phyloP scores from a whole-genome alignment of 352 stramenopile species.

The Pythium biforme region DNA sequence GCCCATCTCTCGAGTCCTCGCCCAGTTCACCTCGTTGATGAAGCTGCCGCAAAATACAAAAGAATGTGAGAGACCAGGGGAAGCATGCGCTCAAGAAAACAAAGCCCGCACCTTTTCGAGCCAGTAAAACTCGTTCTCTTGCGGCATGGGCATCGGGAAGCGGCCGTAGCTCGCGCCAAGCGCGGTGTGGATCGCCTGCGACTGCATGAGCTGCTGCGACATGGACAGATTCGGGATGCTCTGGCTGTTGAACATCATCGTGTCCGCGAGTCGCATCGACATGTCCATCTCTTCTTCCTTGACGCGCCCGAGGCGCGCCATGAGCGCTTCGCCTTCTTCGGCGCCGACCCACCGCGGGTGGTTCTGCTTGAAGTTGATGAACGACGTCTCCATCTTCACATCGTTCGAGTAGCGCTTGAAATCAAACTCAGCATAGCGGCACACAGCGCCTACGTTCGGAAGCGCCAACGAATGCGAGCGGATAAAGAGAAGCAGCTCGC shows the following conservation, averaged over 20 bases:
- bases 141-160: slow-evolving; percentile 39
- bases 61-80: slow-evolving; percentile 6
- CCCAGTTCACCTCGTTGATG: slow-evolving; percentile 57
- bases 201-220: slow-evolving; percentile 88
- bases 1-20: slow-evolving; percentile 19
- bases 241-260: slow-evolving; percentile 72
- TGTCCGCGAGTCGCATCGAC: slow-evolving; percentile 81
- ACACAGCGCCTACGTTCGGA: slow-evolving; percentile 92
- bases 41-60: slow-evolving; percentile 36
- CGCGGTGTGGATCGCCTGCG: slow-evolving; percentile 77
- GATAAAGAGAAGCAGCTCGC: slow-evolving; percentile 94
- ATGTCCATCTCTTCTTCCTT: slow-evolving; percentile 87
- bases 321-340: slow-evolving; percentile 68
- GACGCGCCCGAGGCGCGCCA: slow-evolving; percentile 64
- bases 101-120: slow-evolving; percentile 68
- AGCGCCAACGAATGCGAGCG: slow-evolving; percentile 91
- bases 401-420: slow-evolving; percentile 94
- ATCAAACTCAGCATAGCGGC: slow-evolving; percentile 95
- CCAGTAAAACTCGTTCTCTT: slow-evolving; percentile 89
- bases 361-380: slow-evolving; percentile 96
- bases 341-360: slow-evolving; percentile 84
- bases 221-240: slow-evolving; percentile 53
- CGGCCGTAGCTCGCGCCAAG: slow-evolving; percentile 48
- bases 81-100: not conserved
- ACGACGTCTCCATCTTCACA: slow-evolving; percentile 97